These are phyloP conservation scores for Trichoderma pleuroti DNA, from an alignment of 2,329 filamentous ascomycete species.

Conservation along the genomic window DNA sequence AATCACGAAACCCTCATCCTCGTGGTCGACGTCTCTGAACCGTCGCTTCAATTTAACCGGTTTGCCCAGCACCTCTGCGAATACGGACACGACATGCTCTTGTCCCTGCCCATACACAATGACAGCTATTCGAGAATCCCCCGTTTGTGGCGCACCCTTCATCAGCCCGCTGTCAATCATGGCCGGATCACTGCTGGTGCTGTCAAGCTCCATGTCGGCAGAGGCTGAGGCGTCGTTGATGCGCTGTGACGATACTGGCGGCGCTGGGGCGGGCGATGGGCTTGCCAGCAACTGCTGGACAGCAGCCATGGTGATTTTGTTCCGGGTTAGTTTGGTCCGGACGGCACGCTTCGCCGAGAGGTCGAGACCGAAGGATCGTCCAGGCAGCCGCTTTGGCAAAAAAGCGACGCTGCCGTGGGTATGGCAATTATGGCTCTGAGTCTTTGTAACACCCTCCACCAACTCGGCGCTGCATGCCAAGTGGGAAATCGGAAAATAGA, in stretches of 20 bases:
- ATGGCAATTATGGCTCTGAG: not conserved
- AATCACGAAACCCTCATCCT: conserved; percentile 62
- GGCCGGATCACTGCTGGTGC: conserved; percentile 33
- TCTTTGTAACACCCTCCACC: not conserved
- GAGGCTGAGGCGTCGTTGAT: conserved; percentile 28
- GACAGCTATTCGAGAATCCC: conserved; percentile 57
- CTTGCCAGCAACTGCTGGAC: conserved; percentile 38
- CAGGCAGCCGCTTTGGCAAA: not conserved
- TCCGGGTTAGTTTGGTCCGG: not conserved
- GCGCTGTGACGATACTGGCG: conserved; percentile 26
- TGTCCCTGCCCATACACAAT: conserved; percentile 70
- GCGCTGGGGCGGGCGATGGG: conserved; percentile 32
- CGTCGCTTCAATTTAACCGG: conserved; percentile 58
- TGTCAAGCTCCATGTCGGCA: conserved; percentile 34
- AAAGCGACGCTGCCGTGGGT: conserved; percentile 6
- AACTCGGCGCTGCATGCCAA: conserved; percentile 14
- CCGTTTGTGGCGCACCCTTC: conserved; percentile 46
- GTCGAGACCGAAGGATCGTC: not conserved
- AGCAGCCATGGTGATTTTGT: conserved; percentile 33
- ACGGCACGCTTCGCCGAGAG: not conserved
- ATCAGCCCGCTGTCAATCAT: conserved; percentile 39
- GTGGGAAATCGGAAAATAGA: not conserved
- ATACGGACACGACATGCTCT: conserved; percentile 68
- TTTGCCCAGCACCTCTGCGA: conserved; percentile 77
- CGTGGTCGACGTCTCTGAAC: conserved; percentile 50